phyloP scores from a whole-genome alignment of 768 basidiomycete genomes.

The Boletus sp. region DNA sequence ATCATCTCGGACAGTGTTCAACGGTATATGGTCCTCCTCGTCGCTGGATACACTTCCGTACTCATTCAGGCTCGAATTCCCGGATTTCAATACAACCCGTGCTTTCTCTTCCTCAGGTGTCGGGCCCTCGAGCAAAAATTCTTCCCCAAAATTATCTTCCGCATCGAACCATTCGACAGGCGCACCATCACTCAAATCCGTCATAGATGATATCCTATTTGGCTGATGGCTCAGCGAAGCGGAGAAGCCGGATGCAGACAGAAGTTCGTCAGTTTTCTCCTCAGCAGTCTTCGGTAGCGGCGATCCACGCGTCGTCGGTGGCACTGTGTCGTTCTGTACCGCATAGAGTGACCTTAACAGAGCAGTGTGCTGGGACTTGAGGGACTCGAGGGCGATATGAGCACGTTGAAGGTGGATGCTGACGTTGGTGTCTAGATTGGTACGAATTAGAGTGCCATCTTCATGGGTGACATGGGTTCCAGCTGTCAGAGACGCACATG shows the following conservation, averaged over 20 bases:
- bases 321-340: conserved; percentile 28
- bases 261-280: conserved; percentile 40
- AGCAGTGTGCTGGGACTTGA: conserved; percentile 59
- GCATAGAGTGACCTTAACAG: conserved; percentile 45
- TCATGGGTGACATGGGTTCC: conserved; percentile 23
- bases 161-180: conserved; percentile 79
- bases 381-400: conserved; percentile 45
- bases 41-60: conserved; percentile 47
- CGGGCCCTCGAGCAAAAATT: conserved; percentile 60
- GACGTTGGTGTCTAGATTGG: conserved; percentile 16
- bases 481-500: conserved; percentile 15
- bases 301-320: conserved; percentile 25
- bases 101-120: conserved; percentile 40
- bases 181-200: conserved; percentile 47
- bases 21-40: conserved; percentile 37
- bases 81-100: conserved; percentile 38
- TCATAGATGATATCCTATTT: conserved; percentile 47
- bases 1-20: background rate
- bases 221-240: conserved; percentile 34
- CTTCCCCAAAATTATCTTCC: conserved; percentile 45
- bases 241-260: conserved; percentile 25
- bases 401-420: conserved; percentile 41
- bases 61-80: conserved; percentile 40
- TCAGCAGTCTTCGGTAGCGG: conserved; percentile 48
- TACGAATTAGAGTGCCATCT: conserved; percentile 24